Evolutionary conservation across 2,329 filamentous ascomycete genomes (phyloP).

Genomic region (Colletotrichum costaricense): DNA sequence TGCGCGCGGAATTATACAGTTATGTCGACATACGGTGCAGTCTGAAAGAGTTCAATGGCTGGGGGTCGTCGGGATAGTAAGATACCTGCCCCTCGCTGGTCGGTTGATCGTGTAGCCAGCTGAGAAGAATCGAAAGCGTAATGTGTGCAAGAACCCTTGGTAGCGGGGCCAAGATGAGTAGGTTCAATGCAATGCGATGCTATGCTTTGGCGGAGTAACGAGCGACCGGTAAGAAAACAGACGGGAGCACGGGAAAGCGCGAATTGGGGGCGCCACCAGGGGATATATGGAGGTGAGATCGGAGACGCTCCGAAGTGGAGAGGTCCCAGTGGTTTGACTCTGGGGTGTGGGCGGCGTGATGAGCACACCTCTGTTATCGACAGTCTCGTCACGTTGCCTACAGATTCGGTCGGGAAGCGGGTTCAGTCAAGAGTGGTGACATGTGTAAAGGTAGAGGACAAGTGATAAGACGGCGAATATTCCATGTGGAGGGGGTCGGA

Average conservation of each 20-base stretch:
- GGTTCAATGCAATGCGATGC: neutral
- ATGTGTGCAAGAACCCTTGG: slow-evolving; percentile 40
- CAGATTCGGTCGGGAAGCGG: slow-evolving; percentile 2
- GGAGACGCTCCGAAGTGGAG: slow-evolving; percentile 21
- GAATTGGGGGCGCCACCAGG: slow-evolving; percentile 17
- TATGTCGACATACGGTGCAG: slow-evolving; percentile 42
- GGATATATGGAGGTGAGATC: slow-evolving; percentile 39
- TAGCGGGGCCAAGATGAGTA: slow-evolving; percentile 23
- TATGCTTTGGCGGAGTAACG: slow-evolving; percentile 29
- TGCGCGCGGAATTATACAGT: slow-evolving; percentile 39
- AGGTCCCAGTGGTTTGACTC: slow-evolving; percentile 27
- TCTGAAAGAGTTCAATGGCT: neutral
- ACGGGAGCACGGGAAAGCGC: neutral
- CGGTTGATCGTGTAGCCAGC: neutral
- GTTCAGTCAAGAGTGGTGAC: slow-evolving; percentile 16
- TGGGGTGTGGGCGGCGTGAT: slow-evolving; percentile 21
- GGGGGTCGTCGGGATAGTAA: neutral
- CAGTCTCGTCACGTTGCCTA: slow-evolving; percentile 33
- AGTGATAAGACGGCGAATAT: slow-evolving; percentile 41
- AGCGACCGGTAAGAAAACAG: slow-evolving; percentile 29
- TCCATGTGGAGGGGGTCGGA: slow-evolving; percentile 43
- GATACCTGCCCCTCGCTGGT: neutral
- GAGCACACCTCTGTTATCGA: slow-evolving; percentile 4
- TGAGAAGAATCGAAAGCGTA: neutral
- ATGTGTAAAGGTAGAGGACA: slow-evolving; percentile 24